Percentiles rank a stretch among this genome's conserved stretches.
Conservation (phyloP, 2,329 filamentous ascomycete species). For the Penicillium sp. region DNA sequence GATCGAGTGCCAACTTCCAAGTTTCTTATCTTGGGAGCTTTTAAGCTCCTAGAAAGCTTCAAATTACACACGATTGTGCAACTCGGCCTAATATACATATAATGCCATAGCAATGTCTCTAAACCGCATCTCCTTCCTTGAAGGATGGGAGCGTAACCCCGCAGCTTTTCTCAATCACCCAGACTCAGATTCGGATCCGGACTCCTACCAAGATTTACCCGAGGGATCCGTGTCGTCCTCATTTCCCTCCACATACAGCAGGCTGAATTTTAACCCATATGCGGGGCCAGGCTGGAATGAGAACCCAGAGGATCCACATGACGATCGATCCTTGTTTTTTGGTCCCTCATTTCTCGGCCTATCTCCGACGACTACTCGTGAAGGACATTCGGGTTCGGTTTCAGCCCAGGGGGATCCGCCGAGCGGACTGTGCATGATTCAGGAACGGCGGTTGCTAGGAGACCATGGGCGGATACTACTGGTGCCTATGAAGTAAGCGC, state of each 20-base stretch:
- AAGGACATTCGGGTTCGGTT: constrained; percentile 13
- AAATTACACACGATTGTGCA: neutral
- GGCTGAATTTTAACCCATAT: constrained; percentile 46
- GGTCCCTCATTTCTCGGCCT: constrained; percentile 15
- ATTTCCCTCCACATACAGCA: constrained; percentile 36
- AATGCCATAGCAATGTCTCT: constrained; percentile 39
- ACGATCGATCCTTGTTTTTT: constrained; percentile 26
- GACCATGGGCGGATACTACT: constrained; percentile 27
- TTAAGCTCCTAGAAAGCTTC: neutral
- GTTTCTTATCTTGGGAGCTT: neutral
- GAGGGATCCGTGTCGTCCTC: constrained; percentile 34
- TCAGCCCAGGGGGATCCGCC: constrained; percentile 4
- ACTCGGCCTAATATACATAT: neutral
- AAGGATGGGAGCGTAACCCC: constrained; percentile 42
- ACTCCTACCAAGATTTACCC: constrained; percentile 33
- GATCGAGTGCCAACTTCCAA: neutral
- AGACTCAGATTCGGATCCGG: constrained; percentile 16
- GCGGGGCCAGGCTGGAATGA: constrained; percentile 40
- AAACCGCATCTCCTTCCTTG: constrained; percentile 43
- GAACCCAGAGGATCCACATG: constrained; percentile 27
- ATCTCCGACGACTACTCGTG: constrained; percentile 23
- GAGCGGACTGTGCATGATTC: constrained; percentile 11
- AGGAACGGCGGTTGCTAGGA: neutral
- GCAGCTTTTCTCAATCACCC: constrained; percentile 26
- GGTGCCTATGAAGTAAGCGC: constrained; percentile 56